A percentile compares a stretch with the other conserved stretches of the same genome.
phyloP scores from a whole-genome alignment of 192 early-diverging fungal genomes.

The Mortierella alpina region DNA sequence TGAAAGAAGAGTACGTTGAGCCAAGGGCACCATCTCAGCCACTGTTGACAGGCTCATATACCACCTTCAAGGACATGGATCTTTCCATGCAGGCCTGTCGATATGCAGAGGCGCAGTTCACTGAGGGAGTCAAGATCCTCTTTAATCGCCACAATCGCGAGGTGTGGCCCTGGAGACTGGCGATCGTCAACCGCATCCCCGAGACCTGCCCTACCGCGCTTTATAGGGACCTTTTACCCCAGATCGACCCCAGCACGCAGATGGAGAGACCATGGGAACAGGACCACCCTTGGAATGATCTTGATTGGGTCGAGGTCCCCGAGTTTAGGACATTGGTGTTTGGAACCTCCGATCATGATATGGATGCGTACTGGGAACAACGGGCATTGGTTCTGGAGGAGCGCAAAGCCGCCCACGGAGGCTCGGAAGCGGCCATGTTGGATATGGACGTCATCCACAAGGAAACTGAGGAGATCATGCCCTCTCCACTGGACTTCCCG shows the following conservation, averaged over 20 bases:
- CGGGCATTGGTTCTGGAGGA: conserved; percentile 29
- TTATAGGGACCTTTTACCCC: conserved; percentile 55
- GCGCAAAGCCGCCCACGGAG: conserved; percentile 47
- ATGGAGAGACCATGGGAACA: conserved; percentile 47
- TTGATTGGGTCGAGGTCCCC: conserved; percentile 68
- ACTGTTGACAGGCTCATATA: conserved; percentile 61
- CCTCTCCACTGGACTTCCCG: conserved; percentile 60
- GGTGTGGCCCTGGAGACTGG: conserved; percentile 68
- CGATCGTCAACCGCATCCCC: conserved; percentile 69
- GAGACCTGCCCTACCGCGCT: conserved; percentile 62
- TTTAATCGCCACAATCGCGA: conserved; percentile 72
- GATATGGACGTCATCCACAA: conserved; percentile 37
- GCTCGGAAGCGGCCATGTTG: conserved; percentile 26
- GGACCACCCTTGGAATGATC: conserved; percentile 66
- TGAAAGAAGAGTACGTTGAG: conserved; percentile 24
- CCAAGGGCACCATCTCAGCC: conserved; percentile 17
- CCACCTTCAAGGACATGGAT: conserved; percentile 70
- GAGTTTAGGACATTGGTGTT: conserved; percentile 56
- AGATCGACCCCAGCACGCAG: conserved; percentile 14
- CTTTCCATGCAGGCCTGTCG: conserved; percentile 66
- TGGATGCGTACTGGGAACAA: conserved; percentile 32
- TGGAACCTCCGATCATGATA: conserved; percentile 43
- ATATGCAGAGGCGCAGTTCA: conserved; percentile 67
- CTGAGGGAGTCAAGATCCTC: conserved; percentile 67
- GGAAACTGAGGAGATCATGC: conserved; percentile 50